These are phyloP conservation scores for Triticum monococcum DNA, from an alignment of 176 grass and related monocot genomes.

Conservation along the genomic window DNA sequence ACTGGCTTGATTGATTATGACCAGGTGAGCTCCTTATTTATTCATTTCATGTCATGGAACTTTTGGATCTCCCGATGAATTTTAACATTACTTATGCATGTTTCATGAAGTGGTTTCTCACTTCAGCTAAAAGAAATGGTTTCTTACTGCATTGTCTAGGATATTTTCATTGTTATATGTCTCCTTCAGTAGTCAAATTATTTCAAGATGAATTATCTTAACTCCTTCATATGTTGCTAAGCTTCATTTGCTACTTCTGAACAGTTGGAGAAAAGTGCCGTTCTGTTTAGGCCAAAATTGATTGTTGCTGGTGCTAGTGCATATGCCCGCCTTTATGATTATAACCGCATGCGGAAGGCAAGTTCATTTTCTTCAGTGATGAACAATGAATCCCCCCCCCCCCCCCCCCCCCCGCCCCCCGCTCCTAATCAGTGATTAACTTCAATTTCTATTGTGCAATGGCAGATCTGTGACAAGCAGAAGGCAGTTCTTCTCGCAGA, in stretches of 20 bases:
- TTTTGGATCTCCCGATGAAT: neutral
- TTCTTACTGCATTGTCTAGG: conserved; percentile 10
- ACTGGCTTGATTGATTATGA: conserved; percentile 99
- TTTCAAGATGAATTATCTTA: conserved; percentile 27
- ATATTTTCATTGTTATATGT: conserved; percentile 22
- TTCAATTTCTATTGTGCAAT: conserved; percentile 15
- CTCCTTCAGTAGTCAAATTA: conserved; percentile 24
- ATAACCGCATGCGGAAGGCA: conserved; percentile 83
- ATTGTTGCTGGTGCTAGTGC: conserved; percentile 98
- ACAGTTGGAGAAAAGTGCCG: conserved; percentile 91
- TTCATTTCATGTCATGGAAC: neutral
- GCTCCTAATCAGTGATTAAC: conserved; percentile 16
- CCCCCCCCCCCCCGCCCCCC: too few relatives aligned
- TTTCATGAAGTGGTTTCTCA: neutral
- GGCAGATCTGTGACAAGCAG: conserved; percentile 96
- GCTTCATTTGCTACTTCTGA: conserved; percentile 34
- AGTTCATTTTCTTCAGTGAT: conserved; percentile 28
- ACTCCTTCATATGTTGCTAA: conserved; percentile 15
- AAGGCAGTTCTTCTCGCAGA: conserved; percentile 97
- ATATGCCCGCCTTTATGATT: conserved; percentile 96
- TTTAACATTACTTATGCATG: conserved; percentile 1
- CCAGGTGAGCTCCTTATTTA: conserved; percentile 48
- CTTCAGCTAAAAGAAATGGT: neutral
- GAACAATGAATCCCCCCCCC: neutral
- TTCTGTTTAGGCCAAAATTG: conserved; percentile 91